phyloP scores from a whole-genome alignment of 371 early-diverging fungal genomes.

The Neoconidiobolus thromboides region DNA sequence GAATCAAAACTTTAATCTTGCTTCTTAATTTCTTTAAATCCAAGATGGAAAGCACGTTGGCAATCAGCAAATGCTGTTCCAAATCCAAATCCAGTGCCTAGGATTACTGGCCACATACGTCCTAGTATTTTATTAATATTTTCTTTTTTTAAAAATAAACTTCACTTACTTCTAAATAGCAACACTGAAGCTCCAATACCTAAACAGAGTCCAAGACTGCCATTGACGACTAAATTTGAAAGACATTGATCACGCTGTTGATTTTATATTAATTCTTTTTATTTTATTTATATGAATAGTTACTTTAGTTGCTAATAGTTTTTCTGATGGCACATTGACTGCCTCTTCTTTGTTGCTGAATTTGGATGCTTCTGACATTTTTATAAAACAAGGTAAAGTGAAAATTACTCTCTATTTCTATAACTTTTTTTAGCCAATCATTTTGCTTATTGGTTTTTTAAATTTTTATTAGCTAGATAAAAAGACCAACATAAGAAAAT shows the following conservation, averaged over 20 bases:
- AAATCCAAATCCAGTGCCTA: slow-evolving; percentile 69
- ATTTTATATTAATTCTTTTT: not conserved
- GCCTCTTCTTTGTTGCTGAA: slow-evolving; percentile 4
- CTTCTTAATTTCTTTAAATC: not conserved
- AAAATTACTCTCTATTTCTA: no score
- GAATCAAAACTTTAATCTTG: not conserved
- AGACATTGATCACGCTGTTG: slow-evolving; percentile 64
- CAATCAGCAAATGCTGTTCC: slow-evolving; percentile 79
- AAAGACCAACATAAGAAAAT: no score
- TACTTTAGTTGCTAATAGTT: slow-evolving; percentile 18
- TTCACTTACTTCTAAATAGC: slow-evolving; percentile 62
- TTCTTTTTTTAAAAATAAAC: not conserved
- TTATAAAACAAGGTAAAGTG: no score
- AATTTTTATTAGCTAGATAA: no score
- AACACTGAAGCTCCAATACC: slow-evolving; percentile 77
- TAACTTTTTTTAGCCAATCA: no score
- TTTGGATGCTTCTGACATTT: not conserved
- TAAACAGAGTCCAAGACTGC: slow-evolving; percentile 68
- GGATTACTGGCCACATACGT: slow-evolving; percentile 76
- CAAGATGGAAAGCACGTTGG: slow-evolving; percentile 16
- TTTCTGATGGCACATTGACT: slow-evolving; percentile 13
- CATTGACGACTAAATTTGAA: slow-evolving; percentile 67
- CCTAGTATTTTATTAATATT: slow-evolving; percentile 20
- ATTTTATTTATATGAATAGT: not conserved
- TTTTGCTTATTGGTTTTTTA: no score